These are phyloP conservation scores for Teunomyces funiuensis DNA, from an alignment of 805 yeast species.

Conservation along the genomic window DNA sequence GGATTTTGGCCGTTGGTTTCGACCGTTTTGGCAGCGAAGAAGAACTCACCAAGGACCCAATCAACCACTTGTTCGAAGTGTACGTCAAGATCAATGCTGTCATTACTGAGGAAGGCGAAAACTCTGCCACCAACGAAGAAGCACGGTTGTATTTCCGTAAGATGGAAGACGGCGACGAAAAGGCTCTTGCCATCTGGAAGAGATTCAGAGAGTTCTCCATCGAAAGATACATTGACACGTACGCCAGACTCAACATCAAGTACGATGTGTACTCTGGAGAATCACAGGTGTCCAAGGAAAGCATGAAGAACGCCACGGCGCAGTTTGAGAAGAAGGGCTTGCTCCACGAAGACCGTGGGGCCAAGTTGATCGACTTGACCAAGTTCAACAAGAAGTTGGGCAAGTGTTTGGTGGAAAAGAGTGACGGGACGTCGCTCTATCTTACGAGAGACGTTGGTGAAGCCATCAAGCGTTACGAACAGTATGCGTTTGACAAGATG, in stretches of 20 bases:
- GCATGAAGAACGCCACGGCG: slow-evolving; percentile 65
- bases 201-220: slow-evolving; percentile 90
- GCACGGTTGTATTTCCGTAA: slow-evolving; percentile 85
- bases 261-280: slow-evolving; percentile 94
- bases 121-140: slow-evolving; percentile 61
- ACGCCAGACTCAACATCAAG: slow-evolving; percentile 85
- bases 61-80: slow-evolving; percentile 90
- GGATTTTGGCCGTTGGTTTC: slow-evolving; percentile 91
- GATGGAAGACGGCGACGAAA: slow-evolving; percentile 92
- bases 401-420: slow-evolving; percentile 86
- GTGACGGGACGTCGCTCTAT: slow-evolving; percentile 93
- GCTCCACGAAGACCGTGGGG: slow-evolving; percentile 87
- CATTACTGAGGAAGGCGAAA: slow-evolving; percentile 62
- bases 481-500: slow-evolving; percentile 89
- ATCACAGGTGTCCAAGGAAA: slow-evolving; percentile 80
- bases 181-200: slow-evolving; percentile 75
- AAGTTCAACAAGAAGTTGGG: slow-evolving; percentile 88
- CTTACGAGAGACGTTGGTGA: slow-evolving; percentile 96
- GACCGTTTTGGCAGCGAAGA: slow-evolving; percentile 81
- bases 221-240: slow-evolving; percentile 79
- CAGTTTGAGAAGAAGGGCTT: slow-evolving; percentile 65
- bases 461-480: slow-evolving; percentile 85
- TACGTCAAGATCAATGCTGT: slow-evolving; percentile 86
- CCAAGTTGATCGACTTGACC: slow-evolving; percentile 80
- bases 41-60: slow-evolving; percentile 71